phyloP scores from a whole-genome alignment of 176 grass and related monocot genomes.

The Dactylis glomerata region DNA sequence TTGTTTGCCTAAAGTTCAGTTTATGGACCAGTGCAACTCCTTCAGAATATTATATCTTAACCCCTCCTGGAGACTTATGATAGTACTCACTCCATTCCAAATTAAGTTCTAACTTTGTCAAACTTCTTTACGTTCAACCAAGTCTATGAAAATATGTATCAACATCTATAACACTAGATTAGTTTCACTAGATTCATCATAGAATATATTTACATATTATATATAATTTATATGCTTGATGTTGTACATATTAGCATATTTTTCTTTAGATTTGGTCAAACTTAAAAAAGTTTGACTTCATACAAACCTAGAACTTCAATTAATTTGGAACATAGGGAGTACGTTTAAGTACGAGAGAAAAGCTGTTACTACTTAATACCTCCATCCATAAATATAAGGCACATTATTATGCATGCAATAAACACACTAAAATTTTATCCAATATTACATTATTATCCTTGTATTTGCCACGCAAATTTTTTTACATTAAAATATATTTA shows the following conservation, averaged over 20 bases:
- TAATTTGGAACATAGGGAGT: not conserved
- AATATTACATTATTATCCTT: not conserved
- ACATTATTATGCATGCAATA: not conserved
- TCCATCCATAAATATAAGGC: not conserved
- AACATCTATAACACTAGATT: not conserved
- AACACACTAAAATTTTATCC: not conserved
- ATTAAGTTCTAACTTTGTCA: not conserved
- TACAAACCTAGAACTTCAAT: not conserved
- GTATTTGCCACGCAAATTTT: not conserved
- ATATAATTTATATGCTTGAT: not conserved
- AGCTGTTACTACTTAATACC: not conserved
- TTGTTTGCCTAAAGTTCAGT: not conserved
- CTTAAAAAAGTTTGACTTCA: not conserved
- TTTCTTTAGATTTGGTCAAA: not conserved
- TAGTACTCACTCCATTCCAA: not conserved
- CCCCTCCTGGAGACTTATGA: not conserved
- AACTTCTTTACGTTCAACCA: not conserved
- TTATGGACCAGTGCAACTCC: slow-evolving; percentile 1
- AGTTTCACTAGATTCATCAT: not conserved
- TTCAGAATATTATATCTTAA: not conserved
- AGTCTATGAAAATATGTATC: not conserved
- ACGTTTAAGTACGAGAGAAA: not conserved
- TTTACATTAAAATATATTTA: not conserved
- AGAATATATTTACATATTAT: not conserved
- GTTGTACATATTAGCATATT: not conserved